Conservation (phyloP, 2,329 filamentous ascomycete genomes). For the Aspergillus awamori region DNA sequence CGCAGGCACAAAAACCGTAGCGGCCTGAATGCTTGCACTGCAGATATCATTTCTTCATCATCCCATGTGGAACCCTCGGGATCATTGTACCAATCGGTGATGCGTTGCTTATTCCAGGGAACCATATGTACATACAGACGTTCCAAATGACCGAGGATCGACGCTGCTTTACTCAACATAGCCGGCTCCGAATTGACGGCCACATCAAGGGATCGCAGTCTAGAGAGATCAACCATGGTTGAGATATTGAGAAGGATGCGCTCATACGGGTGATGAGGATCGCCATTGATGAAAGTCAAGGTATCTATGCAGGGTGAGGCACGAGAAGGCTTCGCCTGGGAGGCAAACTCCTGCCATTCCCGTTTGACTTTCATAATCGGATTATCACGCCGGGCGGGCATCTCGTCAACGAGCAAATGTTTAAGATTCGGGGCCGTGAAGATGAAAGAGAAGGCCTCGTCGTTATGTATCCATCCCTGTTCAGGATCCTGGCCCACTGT, state of each 20-base stretch:
- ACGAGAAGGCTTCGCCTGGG: not conserved
- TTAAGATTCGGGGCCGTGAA: conserved; percentile 3
- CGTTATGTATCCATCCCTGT: not conserved
- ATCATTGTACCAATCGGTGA: not conserved
- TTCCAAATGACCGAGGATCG: not conserved
- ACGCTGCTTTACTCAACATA: not conserved
- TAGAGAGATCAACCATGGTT: not conserved
- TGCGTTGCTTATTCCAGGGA: not conserved
- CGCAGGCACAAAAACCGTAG: conserved; percentile 5
- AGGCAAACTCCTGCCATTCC: not conserved
- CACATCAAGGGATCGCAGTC: not conserved
- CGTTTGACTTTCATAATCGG: not conserved
- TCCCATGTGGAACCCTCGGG: not conserved
- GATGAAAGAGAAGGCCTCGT: conserved; percentile 1
- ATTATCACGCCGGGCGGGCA: rapidly evolving
- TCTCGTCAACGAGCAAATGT: not conserved
- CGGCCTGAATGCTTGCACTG: not conserved
- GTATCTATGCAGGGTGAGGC: not conserved
- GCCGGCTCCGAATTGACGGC: not conserved
- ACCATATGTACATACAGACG: not conserved
- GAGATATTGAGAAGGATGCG: not conserved
- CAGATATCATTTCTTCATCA: not conserved
- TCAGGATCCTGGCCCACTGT: not conserved
- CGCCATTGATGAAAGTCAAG: not conserved
- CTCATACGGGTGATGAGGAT: not conserved